These are phyloP conservation scores for Suillus clintonianus DNA, from an alignment of 768 basidiomycete species.

Conservation along the genomic window DNA sequence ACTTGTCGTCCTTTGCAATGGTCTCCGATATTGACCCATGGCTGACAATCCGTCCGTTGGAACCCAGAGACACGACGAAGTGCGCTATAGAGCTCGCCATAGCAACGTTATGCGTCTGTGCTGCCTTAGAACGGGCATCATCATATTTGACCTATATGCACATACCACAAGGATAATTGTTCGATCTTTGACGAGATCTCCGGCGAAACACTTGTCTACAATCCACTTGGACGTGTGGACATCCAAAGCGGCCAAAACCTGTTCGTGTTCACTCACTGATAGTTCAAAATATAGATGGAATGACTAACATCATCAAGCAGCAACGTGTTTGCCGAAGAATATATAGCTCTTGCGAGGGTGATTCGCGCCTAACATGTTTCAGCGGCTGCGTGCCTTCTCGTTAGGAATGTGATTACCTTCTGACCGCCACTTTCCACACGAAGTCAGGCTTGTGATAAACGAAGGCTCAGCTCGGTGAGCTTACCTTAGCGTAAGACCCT, in stretches of 20 bases:
- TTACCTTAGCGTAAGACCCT: constrained; percentile 56
- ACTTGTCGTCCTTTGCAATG: constrained; percentile 40
- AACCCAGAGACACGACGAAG: constrained; percentile 54
- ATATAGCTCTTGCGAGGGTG: constrained; percentile 59
- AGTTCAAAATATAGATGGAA: not conserved
- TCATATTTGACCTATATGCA: not conserved
- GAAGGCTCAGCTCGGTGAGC: not conserved
- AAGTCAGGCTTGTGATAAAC: not conserved
- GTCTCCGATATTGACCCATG: constrained; percentile 52
- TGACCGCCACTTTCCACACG: constrained; percentile 48
- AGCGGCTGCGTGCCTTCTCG: not conserved
- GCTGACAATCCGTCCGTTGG: constrained; percentile 52
- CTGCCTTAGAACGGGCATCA: not conserved
- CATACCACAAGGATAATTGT: constrained; percentile 55
- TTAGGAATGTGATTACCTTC: constrained; percentile 40
- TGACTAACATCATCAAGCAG: constrained; percentile 70
- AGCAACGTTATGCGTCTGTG: constrained; percentile 35
- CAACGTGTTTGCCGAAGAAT: constrained; percentile 60
- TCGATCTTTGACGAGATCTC: constrained; percentile 48
- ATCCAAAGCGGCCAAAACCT: constrained; percentile 58
- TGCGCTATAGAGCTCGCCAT: constrained; percentile 24
- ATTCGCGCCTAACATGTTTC: constrained; percentile 41
- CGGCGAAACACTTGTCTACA: constrained; percentile 46
- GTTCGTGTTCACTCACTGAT: not conserved
- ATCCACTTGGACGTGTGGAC: constrained; percentile 55